Evolutionary conservation across 2,329 filamentous ascomycete genomes (phyloP).

Genomic region (Lachnellula hyalina): DNA sequence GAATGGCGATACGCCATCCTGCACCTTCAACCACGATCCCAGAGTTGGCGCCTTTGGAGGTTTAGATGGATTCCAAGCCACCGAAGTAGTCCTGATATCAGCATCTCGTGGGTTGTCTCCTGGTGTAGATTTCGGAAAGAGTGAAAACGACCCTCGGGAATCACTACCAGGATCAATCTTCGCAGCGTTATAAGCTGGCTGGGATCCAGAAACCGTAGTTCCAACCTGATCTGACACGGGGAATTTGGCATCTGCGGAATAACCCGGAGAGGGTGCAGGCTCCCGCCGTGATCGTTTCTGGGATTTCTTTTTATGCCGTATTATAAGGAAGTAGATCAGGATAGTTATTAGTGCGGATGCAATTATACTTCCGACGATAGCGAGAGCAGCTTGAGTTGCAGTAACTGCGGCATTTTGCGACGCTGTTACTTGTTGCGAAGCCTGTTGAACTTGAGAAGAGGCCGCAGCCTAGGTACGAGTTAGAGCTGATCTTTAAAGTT

Average conservation of each 20-base stretch:
- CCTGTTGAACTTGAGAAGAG: constrained; percentile 16
- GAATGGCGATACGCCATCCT: constrained; percentile 23
- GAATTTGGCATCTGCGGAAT: constrained; percentile 18
- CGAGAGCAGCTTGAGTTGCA: constrained; percentile 38
- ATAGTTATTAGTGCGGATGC: constrained; percentile 39
- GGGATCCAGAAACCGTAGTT: constrained; percentile 14
- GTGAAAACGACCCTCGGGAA: constrained; percentile 13
- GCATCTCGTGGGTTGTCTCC: constrained; percentile 2
- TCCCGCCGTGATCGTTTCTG: constrained; percentile 8
- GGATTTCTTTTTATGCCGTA: constrained; percentile 27
- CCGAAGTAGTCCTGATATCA: constrained; percentile 21
- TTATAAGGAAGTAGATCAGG: constrained; percentile 34
- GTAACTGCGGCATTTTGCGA: constrained; percentile 37
- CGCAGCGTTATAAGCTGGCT: constrained; percentile 6
- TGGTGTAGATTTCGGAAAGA: constrained; percentile 9
- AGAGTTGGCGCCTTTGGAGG: constrained; percentile 24
- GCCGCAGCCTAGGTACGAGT: constrained; percentile 18
- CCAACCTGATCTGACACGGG: constrained; percentile 16
- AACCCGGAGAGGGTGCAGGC: constrained; percentile 9
- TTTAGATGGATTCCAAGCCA: constrained; percentile 24
- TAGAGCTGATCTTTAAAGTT: neutral
- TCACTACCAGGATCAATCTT: constrained; percentile 4
- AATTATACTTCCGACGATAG: constrained; percentile 39
- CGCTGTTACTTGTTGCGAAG: constrained; percentile 13
- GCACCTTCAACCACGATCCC: constrained; percentile 22